A percentile compares a stretch with the other conserved stretches of the same genome.
phyloP scores from a whole-genome alignment of 305 asterid genomes.

The Fraxinus velutina region DNA sequence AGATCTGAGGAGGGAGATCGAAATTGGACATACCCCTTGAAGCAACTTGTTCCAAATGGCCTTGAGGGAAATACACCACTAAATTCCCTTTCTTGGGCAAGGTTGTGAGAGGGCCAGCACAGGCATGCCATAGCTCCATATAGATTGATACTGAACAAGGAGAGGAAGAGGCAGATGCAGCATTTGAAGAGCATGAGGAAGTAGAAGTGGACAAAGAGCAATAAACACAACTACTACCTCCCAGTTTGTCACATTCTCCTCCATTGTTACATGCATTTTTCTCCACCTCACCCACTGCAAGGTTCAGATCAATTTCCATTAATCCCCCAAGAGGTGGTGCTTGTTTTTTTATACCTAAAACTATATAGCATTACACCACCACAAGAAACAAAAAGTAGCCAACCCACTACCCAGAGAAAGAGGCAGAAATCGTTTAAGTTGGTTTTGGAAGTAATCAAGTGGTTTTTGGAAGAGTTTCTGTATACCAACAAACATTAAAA shows the following conservation, averaged over 20 bases:
- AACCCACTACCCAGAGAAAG: slow-evolving; percentile 19
- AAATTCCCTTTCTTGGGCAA: slow-evolving; percentile 80
- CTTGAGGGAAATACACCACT: slow-evolving; percentile 88
- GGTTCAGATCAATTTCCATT: slow-evolving; percentile 90
- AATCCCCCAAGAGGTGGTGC: slow-evolving; percentile 22
- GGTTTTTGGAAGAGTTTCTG: slow-evolving; percentile 22
- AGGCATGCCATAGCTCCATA: slow-evolving; percentile 90
- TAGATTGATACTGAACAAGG: slow-evolving; percentile 43
- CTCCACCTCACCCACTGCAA: slow-evolving; percentile 62
- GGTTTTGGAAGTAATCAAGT: slow-evolving; percentile 23
- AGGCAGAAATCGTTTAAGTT: slow-evolving; percentile 9
- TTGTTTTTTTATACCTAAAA: slow-evolving; percentile 11
- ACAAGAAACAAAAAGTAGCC: slow-evolving; percentile 16
- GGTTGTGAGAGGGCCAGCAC: slow-evolving; percentile 82
- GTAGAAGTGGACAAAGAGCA: slow-evolving; percentile 48
- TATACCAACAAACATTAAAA: slow-evolving; percentile 21
- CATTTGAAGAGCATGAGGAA: slow-evolving; percentile 74
- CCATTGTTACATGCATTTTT: slow-evolving; percentile 49
- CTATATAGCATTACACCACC: slow-evolving; percentile 35
- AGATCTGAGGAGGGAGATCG: slow-evolving; percentile 84
- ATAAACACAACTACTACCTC: slow-evolving; percentile 41
- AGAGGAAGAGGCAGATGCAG: slow-evolving; percentile 35
- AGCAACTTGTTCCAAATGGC: slow-evolving; percentile 74
- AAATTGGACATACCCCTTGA: slow-evolving; percentile 66
- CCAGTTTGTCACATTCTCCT: slow-evolving; percentile 64